phyloP scores from a whole-genome alignment of 2,329 filamentous ascomycete genomes.

The Pestalotiopsis fici region DNA sequence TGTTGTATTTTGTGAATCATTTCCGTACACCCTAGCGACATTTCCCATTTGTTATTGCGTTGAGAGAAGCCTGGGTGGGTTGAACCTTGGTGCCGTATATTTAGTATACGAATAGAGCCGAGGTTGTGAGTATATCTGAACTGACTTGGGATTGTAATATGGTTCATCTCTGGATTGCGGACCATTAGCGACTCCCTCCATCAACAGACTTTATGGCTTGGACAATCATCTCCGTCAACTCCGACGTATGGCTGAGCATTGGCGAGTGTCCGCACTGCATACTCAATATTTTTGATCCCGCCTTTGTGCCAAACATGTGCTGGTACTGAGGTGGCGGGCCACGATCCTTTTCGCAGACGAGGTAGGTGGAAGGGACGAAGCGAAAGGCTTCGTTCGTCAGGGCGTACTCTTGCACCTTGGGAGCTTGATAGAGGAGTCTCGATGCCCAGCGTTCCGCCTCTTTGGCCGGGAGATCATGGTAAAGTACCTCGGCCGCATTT shows the following conservation, averaged over 20 bases:
- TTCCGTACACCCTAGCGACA: too few relatives aligned
- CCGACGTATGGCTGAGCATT: not conserved
- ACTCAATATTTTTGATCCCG: not conserved
- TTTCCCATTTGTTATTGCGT: too few relatives aligned
- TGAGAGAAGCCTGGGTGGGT: too few relatives aligned
- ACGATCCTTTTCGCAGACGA: slow-evolving; percentile 3
- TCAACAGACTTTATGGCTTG: not conserved
- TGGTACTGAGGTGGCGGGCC: not conserved
- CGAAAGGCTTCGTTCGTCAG: not conserved
- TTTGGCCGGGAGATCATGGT: slow-evolving; percentile 18
- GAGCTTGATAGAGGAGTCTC: slow-evolving; percentile 7
- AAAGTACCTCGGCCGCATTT: slow-evolving; percentile 11
- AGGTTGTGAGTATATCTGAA: too few relatives aligned
- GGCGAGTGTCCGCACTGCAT: not conserved
- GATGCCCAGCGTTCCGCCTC: slow-evolving; percentile 17
- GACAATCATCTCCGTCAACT: not conserved
- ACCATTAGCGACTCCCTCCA: not conserved
- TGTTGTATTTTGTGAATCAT: too few relatives aligned
- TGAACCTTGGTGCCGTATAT: too few relatives aligned
- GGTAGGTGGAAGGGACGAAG: not conserved
- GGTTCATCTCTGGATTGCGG: too few relatives aligned
- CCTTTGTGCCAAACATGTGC: not conserved
- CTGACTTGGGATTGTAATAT: too few relatives aligned
- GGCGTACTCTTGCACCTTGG: not conserved
- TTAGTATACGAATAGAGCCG: too few relatives aligned